phyloP scores from a whole-genome alignment of 768 basidiomycete genomes.

The Boletus barrowsii region DNA sequence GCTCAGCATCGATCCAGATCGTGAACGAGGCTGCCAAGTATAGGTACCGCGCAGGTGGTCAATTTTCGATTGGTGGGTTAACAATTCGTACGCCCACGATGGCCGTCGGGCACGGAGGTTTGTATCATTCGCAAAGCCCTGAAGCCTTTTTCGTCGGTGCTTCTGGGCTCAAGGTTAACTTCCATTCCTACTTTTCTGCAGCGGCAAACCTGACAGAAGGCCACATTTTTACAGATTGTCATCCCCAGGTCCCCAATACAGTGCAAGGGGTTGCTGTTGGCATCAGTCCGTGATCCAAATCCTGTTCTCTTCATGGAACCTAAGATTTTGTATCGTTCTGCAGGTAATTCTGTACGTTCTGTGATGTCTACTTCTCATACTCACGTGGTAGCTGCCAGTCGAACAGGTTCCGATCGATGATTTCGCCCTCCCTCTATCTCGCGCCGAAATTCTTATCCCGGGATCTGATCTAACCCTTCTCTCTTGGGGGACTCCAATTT shows the following conservation, averaged over 20 bases:
- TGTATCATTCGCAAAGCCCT: constrained; percentile 94
- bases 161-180: constrained; percentile 74
- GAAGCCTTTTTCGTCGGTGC: constrained; percentile 95
- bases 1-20: constrained; percentile 44
- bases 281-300: constrained; percentile 88
- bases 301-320: constrained; percentile 97
- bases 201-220: neutral
- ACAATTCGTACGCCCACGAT: constrained; percentile 86
- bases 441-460: constrained; percentile 69
- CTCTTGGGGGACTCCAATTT: constrained; percentile 92
- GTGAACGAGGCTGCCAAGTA: constrained; percentile 96
- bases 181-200: neutral
- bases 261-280: constrained; percentile 88
- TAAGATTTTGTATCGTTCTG: constrained; percentile 87
- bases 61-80: constrained; percentile 76
- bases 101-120: constrained; percentile 88
- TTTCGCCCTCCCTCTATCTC: constrained; percentile 76
- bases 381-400: constrained; percentile 39
- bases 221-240: constrained; percentile 48
- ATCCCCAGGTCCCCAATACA: constrained; percentile 93
- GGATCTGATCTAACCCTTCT: constrained; percentile 88
- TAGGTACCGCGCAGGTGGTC: constrained; percentile 84
- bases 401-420: constrained; percentile 93
- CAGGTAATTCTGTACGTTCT: constrained; percentile 42
- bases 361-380: neutral